Evolutionary conservation across 768 basidiomycete genomes (phyloP), one percentile per base, ranked within the genome.

Genomic region (Flagelloscypha sp.): DNA sequence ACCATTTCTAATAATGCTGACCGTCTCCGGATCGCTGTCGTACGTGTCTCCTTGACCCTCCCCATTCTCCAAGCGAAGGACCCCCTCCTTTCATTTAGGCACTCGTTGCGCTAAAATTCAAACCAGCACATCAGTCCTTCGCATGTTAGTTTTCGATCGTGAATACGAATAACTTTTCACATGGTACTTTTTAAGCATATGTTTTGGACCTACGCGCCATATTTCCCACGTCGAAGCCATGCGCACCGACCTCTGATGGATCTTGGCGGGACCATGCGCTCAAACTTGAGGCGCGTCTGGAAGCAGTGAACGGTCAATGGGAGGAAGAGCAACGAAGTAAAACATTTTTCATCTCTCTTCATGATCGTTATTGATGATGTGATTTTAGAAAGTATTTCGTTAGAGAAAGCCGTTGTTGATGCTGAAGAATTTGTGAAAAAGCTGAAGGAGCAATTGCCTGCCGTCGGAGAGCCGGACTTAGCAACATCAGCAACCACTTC

Each of bases 111-210:
- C 51, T 74, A 20, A 64, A 59, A 51, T 59, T 57, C 49, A 72
- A 68, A 38, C 70, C 70, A 18, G 35, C 49, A 12, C 43, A 55
- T 16, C 58, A 65, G 42, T 66, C 68, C 7, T 56, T 57, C 41
- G 41, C 55, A 33, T 58, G 74, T 72, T 43, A 27, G 62, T 43
- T 13, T 30, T 30, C n/a, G 15, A 30, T 16, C 32, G n/a, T n/a
- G n/a, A n/a, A n/a, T n/a, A n/a, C n/a, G n/a, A n/a, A n/a, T n/a
- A n/a, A n/a, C n/a, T n/a, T n/a, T n/a, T n/a, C n/a, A n/a, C n/a
- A n/a, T n/a, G n/a, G n/a, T n/a, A n/a, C n/a, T n/a, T n/a, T 9
- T 23, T 7, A 11, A 74, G 73, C 65, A 30, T 72, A 68, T 49
- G 55, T 67, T 16, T 54, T 66, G 9, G 61, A 69, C 42, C 49